Conservation (phyloP, 352 stramenopile genomes). For the Pythium dissotocum region DNA sequence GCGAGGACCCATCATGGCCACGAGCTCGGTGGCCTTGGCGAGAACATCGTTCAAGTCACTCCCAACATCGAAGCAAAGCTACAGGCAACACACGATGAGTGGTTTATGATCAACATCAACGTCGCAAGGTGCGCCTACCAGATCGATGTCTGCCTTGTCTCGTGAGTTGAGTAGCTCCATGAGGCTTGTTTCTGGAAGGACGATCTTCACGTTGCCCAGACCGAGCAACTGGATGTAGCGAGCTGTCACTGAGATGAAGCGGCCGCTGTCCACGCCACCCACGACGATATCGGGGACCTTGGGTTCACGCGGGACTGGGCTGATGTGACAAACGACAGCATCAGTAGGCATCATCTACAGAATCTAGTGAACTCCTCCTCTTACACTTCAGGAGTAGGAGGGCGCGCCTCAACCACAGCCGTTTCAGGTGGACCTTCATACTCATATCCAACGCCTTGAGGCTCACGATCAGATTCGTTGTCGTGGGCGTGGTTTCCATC, state of each 20-base stretch:
- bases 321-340: neutral
- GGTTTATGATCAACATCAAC: neutral
- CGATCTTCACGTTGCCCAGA: slow-evolving; percentile 49
- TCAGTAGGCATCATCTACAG: neutral
- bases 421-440: slow-evolving; percentile 39
- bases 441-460: slow-evolving; percentile 41
- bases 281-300: slow-evolving; percentile 71
- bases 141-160: slow-evolving; percentile 38
- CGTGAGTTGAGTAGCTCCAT: slow-evolving; percentile 40
- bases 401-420: neutral
- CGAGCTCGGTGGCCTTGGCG: slow-evolving; percentile 40
- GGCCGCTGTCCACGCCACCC: slow-evolving; percentile 36
- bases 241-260: slow-evolving; percentile 45
- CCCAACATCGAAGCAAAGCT: slow-evolving; percentile 72
- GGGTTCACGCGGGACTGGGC: slow-evolving; percentile 33
- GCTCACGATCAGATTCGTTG: slow-evolving; percentile 28
- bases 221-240: slow-evolving; percentile 77
- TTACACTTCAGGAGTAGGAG: slow-evolving; percentile 10
- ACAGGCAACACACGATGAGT: neutral
- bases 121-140: slow-evolving; percentile 35
- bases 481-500: slow-evolving; percentile 24
- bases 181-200: slow-evolving; percentile 36
- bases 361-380: neutral
- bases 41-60: slow-evolving; percentile 45
- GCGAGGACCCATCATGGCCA: slow-evolving; percentile 36